Conservation (phyloP, 73 alveolate species). For the Paramecium sexaurelia region DNA sequence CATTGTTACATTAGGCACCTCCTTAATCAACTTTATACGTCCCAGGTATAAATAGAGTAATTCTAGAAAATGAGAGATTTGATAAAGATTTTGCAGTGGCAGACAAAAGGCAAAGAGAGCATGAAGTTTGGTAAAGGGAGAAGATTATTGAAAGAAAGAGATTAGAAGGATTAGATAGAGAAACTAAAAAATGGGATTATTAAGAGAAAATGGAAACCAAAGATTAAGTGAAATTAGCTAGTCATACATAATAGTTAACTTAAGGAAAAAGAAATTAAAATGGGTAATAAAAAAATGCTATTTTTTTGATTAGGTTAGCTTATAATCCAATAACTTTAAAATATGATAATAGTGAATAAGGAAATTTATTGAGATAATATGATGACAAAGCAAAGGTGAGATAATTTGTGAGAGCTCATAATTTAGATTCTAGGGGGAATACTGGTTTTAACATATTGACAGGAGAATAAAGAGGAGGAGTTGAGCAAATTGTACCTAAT, state of each 20-base stretch:
- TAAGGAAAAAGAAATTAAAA: conserved; percentile 51
- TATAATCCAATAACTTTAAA: conserved; percentile 69
- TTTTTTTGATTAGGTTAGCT: conserved; percentile 9
- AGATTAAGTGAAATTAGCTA: background rate
- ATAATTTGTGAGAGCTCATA: conserved; percentile 48
- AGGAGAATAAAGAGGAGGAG: conserved; percentile 61
- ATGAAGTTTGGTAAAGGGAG: conserved; percentile 52
- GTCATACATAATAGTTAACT: background rate
- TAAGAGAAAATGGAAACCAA: conserved; percentile 44
- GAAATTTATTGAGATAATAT: conserved; percentile 20
- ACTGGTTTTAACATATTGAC: conserved; percentile 54
- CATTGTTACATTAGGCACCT: conserved; percentile 41
- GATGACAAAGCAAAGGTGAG: conserved; percentile 63
- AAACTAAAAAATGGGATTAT: conserved; percentile 57
- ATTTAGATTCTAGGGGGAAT: conserved; percentile 49
- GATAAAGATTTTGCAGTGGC: conserved; percentile 69
- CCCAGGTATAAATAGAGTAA: conserved; percentile 8
- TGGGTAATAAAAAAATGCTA: background rate
- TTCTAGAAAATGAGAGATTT: conserved; percentile 59
- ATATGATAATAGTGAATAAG: conserved; percentile 65
- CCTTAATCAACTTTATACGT: conserved; percentile 50
- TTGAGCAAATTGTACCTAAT: conserved; percentile 37
- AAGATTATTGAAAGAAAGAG: conserved; percentile 48
- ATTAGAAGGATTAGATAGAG: conserved; percentile 47
- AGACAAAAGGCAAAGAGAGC: conserved; percentile 55